phyloP scores from a whole-genome alignment of 495 filamentous ascomycete species.

The Annulohypoxylon nitens region DNA sequence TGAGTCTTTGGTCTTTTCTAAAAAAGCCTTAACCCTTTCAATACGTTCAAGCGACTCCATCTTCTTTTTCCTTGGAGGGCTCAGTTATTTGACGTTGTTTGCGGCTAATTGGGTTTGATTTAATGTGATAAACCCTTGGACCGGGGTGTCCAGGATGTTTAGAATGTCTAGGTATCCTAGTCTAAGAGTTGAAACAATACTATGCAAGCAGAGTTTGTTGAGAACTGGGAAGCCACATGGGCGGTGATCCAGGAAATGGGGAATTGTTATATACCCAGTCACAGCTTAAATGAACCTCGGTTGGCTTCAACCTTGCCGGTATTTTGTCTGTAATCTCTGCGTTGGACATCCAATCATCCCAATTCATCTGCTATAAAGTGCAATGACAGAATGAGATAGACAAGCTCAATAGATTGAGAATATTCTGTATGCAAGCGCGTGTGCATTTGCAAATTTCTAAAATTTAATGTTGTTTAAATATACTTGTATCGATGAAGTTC shows the following conservation, averaged over 20 bases:
- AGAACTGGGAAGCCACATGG: not conserved
- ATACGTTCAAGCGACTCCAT: constrained; percentile 24
- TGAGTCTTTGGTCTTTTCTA: constrained; percentile 23
- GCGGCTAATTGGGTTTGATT: not conserved
- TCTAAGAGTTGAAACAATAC: not conserved
- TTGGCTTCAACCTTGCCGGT: not conserved
- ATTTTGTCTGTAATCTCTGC: not conserved
- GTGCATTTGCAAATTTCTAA: no score
- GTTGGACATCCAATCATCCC: no score
- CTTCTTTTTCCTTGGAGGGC: not conserved
- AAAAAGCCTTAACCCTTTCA: constrained; percentile 35
- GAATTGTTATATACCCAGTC: not conserved
- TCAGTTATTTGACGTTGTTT: constrained; percentile 26
- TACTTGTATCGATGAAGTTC: not conserved
- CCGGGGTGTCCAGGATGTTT: not conserved
- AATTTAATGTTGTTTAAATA: not conserved
- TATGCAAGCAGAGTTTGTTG: not conserved
- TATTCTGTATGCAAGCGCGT: not conserved
- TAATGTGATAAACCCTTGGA: not conserved
- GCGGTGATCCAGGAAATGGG: constrained; percentile 6
- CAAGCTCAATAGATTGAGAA: not conserved
- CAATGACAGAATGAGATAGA: no score
- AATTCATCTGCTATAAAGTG: no score
- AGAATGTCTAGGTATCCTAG: not conserved
- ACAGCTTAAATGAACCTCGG: constrained; percentile 32